A percentile compares a stretch with the other conserved stretches of the same genome.
Evolutionary conservation across 2,329 filamentous ascomycete genomes (phyloP).

Genomic region (Fusarium chuoi): DNA sequence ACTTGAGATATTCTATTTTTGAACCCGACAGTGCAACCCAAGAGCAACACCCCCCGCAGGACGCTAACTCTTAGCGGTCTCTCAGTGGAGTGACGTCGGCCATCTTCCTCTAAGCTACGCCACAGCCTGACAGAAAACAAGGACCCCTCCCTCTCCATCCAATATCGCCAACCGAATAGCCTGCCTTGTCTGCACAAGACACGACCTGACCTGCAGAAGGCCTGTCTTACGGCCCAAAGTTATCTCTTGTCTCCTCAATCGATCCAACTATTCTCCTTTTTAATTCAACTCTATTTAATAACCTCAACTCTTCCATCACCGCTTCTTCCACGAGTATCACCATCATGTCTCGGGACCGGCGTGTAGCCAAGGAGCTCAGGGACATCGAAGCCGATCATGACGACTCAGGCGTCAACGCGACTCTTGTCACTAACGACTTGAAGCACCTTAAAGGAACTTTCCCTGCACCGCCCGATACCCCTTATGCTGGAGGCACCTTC

Average conservation of each 20-base stretch:
- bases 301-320: not conserved
- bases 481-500: conserved; percentile 89
- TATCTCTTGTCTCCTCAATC: not conserved
- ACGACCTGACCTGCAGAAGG: conserved; percentile 12
- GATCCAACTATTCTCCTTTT: not conserved
- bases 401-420: conserved; percentile 79
- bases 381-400: conserved; percentile 78
- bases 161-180: conserved; percentile 5
- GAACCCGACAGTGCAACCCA: not conserved
- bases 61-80: conserved; percentile 32
- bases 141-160: conserved; percentile 28
- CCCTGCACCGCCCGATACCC: conserved; percentile 87
- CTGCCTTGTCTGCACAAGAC: conserved; percentile 15
- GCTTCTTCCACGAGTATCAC: conserved; percentile 47
- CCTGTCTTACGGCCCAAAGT: conserved; percentile 1
- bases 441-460: conserved; percentile 87
- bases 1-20: conserved; percentile 16
- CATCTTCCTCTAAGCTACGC: conserved; percentile 1
- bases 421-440: conserved; percentile 73
- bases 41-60: conserved; percentile 17
- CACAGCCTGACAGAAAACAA: conserved; percentile 17
- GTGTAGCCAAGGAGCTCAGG: conserved; percentile 78
- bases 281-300: not conserved
- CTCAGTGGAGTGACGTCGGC: conserved; percentile 35
- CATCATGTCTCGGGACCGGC: conserved; percentile 59